A percentile compares a stretch with the other conserved stretches of the same genome.
phyloP scores from a whole-genome alignment of 2,329 filamentous ascomycete genomes.

The Graphiopsis chlorocephala region DNA sequence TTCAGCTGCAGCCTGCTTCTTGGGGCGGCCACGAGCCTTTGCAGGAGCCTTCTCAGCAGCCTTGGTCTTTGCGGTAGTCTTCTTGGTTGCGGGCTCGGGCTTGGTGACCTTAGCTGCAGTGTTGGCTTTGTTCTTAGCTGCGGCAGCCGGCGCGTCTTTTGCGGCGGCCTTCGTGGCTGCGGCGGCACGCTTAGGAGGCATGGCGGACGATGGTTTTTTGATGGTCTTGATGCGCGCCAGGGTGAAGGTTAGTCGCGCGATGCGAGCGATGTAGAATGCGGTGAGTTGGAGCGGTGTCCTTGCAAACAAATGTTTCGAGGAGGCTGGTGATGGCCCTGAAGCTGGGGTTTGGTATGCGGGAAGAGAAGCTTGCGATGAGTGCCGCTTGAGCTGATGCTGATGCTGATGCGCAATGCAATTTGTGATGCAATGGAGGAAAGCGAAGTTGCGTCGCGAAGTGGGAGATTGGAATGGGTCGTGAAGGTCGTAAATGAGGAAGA shows the following conservation, averaged over 20 bases:
- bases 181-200: conserved; percentile 10
- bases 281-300: not conserved
- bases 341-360: conserved; percentile 9
- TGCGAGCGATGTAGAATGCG: not conserved
- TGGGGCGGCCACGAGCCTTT: conserved; percentile 17
- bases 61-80: conserved; percentile 29
- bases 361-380: not conserved
- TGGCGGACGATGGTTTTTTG: conserved; percentile 7
- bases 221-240: conserved; percentile 17
- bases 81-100: conserved; percentile 27
- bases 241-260: conserved; percentile 1
- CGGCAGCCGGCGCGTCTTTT: conserved; percentile 18
- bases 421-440: not conserved
- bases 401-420: not conserved
- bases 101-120: conserved; percentile 25
- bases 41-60: conserved; percentile 25
- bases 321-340: conserved; percentile 2
- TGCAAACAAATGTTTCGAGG: conserved; percentile 4
- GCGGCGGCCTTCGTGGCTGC: conserved; percentile 16
- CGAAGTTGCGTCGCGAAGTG: not conserved
- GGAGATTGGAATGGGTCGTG: not conserved
- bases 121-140: conserved; percentile 25
- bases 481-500: not conserved
- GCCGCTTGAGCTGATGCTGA: not conserved
- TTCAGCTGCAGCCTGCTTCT: conserved; percentile 1